Evolutionary conservation across 2,329 filamentous ascomycete genomes (phyloP), one percentile per base, ranked within the genome.

Genomic region (Clarireedia sp.): DNA sequence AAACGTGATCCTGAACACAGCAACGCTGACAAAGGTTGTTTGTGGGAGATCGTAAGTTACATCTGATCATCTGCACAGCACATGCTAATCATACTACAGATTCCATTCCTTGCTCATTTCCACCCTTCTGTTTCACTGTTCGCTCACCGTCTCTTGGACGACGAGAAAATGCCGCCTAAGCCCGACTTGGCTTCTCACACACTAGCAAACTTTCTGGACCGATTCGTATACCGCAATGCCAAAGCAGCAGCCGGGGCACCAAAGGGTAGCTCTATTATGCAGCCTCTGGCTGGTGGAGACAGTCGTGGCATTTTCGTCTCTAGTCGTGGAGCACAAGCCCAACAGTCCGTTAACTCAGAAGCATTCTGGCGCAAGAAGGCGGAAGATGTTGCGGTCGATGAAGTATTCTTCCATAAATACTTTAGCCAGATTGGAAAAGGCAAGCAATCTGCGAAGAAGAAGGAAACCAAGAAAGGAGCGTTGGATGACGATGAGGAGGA

Each of bases 381-480:
- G n/a, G 85, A 90, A 60, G 85, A 97, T 53, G 86, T 99, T 45
- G 85, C 87, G 3, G 89, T 85, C 0, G 91, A 99, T 62, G 94
- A 99, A 68, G 88, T 90, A 40, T 99, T 99, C 81, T 99, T 99
- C 81, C 94, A 99, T 71, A 85, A 90, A 62, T 99, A 99, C 80
- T 99, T 99, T 73, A 85, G 82, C 58, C 81, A 85, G 59, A 73
- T 88, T 54, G 83, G 83, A 60, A 90, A 86, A 68, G 73, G 75
- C 10, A 80, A 76, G 48, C 78, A 77, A 60, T 73, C 76, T 63
- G 77, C 78, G 66, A 69, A 69, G 59, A 78, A 76, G 64, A 78
- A 78, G 64, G 80, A 80, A 72, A 78, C 81, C 69, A 78, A 65
- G 75, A 75, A 49, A 70, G 65, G 40, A 70, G 70, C 48, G 72